phyloP scores from a whole-genome alignment of 1,284 basidiomycete genomes.

The Cutaneotrichosporon sp. region DNA sequence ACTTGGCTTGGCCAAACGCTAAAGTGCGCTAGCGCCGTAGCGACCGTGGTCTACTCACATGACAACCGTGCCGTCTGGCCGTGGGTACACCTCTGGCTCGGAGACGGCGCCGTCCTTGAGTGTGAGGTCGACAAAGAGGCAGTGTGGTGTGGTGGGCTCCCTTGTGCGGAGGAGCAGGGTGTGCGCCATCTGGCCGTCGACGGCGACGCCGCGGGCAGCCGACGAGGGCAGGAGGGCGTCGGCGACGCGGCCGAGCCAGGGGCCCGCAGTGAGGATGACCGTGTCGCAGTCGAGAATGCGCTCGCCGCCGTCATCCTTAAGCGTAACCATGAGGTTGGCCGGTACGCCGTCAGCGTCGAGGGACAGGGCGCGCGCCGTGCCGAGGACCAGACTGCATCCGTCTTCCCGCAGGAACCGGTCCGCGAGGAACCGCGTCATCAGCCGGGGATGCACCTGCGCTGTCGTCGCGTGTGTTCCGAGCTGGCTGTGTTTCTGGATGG shows the following conservation, averaged over 20 bases:
- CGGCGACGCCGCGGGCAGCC: slow-evolving; percentile 42
- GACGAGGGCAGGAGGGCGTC: slow-evolving; percentile 52
- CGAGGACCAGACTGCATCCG: slow-evolving; percentile 32
- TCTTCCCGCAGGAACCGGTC: slow-evolving; percentile 44
- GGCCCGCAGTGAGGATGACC: slow-evolving; percentile 72
- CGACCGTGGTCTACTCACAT: slow-evolving; percentile 30
- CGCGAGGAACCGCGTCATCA: slow-evolving; percentile 71
- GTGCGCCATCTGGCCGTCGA: slow-evolving; percentile 51
- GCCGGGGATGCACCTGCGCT: slow-evolving; percentile 43
- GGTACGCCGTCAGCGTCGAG: slow-evolving; percentile 14
- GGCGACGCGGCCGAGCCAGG: slow-evolving; percentile 69
- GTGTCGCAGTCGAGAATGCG: slow-evolving; percentile 48
- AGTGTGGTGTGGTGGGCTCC: slow-evolving; percentile 37
- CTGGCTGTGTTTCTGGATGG: slow-evolving; percentile 32
- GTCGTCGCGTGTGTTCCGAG: slow-evolving; percentile 40
- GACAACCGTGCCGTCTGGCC: slow-evolving; percentile 48
- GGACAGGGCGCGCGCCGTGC: slow-evolving; percentile 23
- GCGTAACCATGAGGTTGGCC: slow-evolving; percentile 14
- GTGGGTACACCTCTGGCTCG: slow-evolving; percentile 52
- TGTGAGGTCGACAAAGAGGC: slow-evolving; percentile 56
- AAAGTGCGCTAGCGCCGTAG: no score
- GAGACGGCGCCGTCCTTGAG: slow-evolving; percentile 45
- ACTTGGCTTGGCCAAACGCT: no score
- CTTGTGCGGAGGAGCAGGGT: slow-evolving; percentile 49
- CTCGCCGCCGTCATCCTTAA: slow-evolving; percentile 34